Evolutionary conservation across 495 filamentous ascomycete genomes (phyloP).

Genomic region (Sphaerosporella brunnea): DNA sequence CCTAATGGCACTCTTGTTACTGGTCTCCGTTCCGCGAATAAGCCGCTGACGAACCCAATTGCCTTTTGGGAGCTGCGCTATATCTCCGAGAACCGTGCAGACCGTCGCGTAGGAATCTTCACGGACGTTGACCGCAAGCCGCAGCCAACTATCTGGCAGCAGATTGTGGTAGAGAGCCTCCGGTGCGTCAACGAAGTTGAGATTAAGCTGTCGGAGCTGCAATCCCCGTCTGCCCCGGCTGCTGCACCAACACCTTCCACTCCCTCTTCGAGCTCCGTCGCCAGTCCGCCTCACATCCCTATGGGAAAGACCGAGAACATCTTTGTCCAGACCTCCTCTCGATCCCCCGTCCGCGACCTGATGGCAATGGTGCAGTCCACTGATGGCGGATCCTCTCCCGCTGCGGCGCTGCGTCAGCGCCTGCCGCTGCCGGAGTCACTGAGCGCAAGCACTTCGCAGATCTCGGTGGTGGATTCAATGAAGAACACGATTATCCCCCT

Average conservation of each 20-base stretch:
- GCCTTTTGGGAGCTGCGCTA: slow-evolving; percentile 81
- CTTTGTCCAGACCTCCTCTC: slow-evolving; percentile 5
- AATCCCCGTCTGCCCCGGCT: background rate
- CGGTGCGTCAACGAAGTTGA: slow-evolving; percentile 47
- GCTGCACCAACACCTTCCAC: background rate
- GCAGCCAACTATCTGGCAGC: slow-evolving; percentile 62
- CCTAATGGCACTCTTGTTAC: slow-evolving; percentile 79
- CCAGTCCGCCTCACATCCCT: slow-evolving; percentile 15
- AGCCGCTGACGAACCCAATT: slow-evolving; percentile 48
- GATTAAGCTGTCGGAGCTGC: slow-evolving; percentile 37
- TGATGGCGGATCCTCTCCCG: slow-evolving; percentile 6
- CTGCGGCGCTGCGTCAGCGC: background rate
- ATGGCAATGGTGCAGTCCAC: slow-evolving; percentile 19
- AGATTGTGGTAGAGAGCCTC: slow-evolving; percentile 50
- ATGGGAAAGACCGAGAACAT: slow-evolving; percentile 6
- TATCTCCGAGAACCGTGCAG: slow-evolving; percentile 53
- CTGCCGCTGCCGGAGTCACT: background rate
- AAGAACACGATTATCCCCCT: slow-evolving; percentile 18
- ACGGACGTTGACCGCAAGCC: slow-evolving; percentile 72
- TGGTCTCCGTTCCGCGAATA: slow-evolving; percentile 56
- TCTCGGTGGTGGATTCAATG: background rate
- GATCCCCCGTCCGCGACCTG: slow-evolving; percentile 11
- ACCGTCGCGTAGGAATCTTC: slow-evolving; percentile 66
- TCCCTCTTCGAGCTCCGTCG: background rate
- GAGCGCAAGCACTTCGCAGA: background rate